These are phyloP conservation scores for Sporothrix brasiliensis DNA, from an alignment of 2,329 filamentous ascomycete genomes.

Conservation along the genomic window DNA sequence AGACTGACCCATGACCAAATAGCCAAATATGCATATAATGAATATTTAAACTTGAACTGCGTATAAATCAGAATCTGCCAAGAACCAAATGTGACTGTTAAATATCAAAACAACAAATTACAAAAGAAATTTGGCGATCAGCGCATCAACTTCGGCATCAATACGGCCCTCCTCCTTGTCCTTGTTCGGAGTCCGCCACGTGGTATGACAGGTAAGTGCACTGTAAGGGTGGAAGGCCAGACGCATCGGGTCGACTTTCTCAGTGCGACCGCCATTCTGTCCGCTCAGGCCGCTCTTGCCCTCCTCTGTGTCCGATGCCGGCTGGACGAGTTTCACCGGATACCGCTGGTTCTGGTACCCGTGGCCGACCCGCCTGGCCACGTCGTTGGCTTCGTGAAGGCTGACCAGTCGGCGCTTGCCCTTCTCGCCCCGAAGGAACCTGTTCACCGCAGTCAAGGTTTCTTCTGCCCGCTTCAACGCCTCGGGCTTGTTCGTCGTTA, in stretches of 20 bases:
- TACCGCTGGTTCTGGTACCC: slow-evolving; percentile 28
- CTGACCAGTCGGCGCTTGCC: slow-evolving; percentile 55
- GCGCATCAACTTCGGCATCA: not conserved
- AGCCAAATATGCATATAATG: slow-evolving; percentile 5
- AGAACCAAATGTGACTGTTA: not conserved
- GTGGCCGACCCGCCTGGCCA: slow-evolving; percentile 40
- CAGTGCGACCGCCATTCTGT: not conserved
- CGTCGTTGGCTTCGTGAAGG: slow-evolving; percentile 57
- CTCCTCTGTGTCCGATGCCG: not conserved
- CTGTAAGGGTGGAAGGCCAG: not conserved
- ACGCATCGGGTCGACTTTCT: not conserved
- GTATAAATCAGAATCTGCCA: not conserved
- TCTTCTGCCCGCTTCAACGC: not conserved
- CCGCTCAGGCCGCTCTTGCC: not conserved
- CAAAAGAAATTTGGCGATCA: not conserved
- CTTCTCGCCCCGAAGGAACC: slow-evolving; percentile 18
- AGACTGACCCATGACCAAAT: slow-evolving; percentile 22
- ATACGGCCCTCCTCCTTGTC: too few species aligned
- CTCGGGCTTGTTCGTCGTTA: not conserved
- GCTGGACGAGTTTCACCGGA: not conserved
- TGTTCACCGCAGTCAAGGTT: not conserved
- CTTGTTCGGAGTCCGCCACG: not conserved
- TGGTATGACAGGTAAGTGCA: not conserved
- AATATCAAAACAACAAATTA: not conserved
- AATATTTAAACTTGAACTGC: not conserved